These are phyloP conservation scores for Suillus subaureus DNA, from an alignment of 768 basidiomycete genomes.

Conservation along the genomic window DNA sequence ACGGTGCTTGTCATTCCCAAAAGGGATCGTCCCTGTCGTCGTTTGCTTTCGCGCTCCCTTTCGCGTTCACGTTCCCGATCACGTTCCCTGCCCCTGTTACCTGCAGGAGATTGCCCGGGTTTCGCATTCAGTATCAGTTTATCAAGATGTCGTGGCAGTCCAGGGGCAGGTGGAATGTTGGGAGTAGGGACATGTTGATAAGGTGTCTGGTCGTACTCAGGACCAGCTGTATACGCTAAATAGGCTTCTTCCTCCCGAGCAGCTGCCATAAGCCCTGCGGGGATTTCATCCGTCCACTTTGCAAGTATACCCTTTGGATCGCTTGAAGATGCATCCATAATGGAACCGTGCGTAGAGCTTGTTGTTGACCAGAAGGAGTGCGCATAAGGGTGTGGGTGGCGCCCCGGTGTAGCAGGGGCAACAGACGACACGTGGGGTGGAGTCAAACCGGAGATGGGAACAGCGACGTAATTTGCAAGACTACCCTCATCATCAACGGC, in stretches of 20 bases:
- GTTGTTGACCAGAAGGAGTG: slow-evolving; percentile 49
- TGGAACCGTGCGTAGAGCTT: slow-evolving; percentile 35
- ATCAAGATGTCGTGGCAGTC: slow-evolving; percentile 88
- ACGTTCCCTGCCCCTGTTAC: slow-evolving; percentile 35
- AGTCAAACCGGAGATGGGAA: slow-evolving; percentile 35
- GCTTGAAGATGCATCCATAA: slow-evolving; percentile 27
- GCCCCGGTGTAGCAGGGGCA: slow-evolving; percentile 38
- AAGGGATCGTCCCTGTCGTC: slow-evolving; percentile 34
- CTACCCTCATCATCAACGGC: slow-evolving; percentile 95
- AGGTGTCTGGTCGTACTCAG: slow-evolving; percentile 41
- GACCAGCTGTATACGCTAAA: slow-evolving; percentile 42
- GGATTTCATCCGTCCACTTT: slow-evolving; percentile 81
- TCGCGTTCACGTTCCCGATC: slow-evolving; percentile 32
- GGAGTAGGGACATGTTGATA: slow-evolving; percentile 58
- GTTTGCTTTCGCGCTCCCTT: slow-evolving; percentile 32
- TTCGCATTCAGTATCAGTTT: slow-evolving; percentile 84
- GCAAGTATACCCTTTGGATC: slow-evolving; percentile 33
- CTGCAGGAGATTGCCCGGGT: slow-evolving; percentile 35
- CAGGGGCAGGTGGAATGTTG: slow-evolving; percentile 85
- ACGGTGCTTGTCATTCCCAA: slow-evolving; percentile 39
- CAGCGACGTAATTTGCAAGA: slow-evolving; percentile 89
- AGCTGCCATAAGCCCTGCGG: slow-evolving; percentile 75
- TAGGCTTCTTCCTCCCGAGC: slow-evolving; percentile 84
- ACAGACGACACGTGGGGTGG: slow-evolving; percentile 36
- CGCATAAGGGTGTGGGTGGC: slow-evolving; percentile 27